phyloP scores from a whole-genome alignment of 2,329 filamentous ascomycete species.

The Aspergillus texensis region DNA sequence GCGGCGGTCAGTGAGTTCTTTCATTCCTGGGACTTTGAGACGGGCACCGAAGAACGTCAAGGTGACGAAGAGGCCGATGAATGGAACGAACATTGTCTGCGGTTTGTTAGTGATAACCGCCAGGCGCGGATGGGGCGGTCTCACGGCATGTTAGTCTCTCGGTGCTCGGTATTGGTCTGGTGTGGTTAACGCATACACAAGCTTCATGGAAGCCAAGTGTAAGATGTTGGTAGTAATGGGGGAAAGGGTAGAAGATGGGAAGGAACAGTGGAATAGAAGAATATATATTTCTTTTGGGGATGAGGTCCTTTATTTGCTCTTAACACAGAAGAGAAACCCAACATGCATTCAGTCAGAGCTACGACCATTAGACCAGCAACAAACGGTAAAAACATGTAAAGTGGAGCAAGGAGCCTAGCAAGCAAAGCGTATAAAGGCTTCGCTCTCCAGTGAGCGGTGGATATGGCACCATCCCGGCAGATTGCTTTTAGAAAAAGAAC shows the following conservation, averaged over 20 bases:
- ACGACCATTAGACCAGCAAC: neutral
- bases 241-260: conserved; percentile 5
- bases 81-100: conserved; percentile 24
- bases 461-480: neutral
- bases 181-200: neutral
- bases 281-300: neutral
- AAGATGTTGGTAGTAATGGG: conserved; percentile 5
- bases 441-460: neutral
- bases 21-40: conserved; percentile 24
- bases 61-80: conserved; percentile 23
- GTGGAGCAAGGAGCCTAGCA: neutral
- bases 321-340: neutral
- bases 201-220: conserved; percentile 8
- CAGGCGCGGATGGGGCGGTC: neutral
- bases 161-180: neutral
- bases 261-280: conserved; percentile 6
- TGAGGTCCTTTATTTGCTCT: neutral
- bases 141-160: neutral
- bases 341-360: neutral
- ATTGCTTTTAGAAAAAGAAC: neutral
- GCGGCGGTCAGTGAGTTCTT: conserved; percentile 13
- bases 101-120: neutral
- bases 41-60: conserved; percentile 29
- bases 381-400: neutral
- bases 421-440: neutral